phyloP scores from a whole-genome alignment of 2,329 filamentous ascomycete species.

The Rhytidhysteron rufulum region DNA sequence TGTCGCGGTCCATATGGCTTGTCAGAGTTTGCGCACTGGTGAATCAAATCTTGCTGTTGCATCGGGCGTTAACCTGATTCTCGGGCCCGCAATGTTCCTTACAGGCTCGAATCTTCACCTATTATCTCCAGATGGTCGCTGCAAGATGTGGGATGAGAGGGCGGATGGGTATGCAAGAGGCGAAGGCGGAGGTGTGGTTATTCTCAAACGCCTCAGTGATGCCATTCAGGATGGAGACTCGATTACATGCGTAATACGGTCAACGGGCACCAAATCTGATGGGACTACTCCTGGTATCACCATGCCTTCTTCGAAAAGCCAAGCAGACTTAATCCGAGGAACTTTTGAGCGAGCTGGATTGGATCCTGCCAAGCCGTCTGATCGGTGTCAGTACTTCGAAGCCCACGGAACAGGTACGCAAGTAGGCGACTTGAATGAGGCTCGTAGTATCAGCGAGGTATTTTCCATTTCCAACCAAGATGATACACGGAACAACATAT shows the following conservation, averaged over 20 bases:
- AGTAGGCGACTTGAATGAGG: conserved; percentile 24
- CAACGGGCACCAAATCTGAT: conserved; percentile 40
- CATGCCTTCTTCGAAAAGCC: conserved; percentile 51
- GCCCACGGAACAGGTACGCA: conserved; percentile 54
- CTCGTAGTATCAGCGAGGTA: not conserved
- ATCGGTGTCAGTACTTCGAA: conserved; percentile 10
- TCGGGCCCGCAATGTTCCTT: not conserved
- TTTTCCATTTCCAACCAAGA: conserved; percentile 5
- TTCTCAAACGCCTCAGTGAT: conserved; percentile 54
- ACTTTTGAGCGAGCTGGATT: conserved; percentile 32
- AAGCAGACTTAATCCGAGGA: conserved; percentile 29
- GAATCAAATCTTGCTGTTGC: conserved; percentile 21
- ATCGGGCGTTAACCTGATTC: conserved; percentile 12
- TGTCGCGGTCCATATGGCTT: conserved; percentile 20
- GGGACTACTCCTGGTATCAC: conserved; percentile 50
- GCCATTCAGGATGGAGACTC: conserved; percentile 54
- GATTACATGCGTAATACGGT: conserved; percentile 37
- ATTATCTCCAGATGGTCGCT: conserved; percentile 22
- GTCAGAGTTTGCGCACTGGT: conserved; percentile 18
- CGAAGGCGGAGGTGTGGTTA: conserved; percentile 54
- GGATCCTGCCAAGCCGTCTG: conserved; percentile 2
- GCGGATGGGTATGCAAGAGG: conserved; percentile 56
- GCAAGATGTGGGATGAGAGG: not conserved
- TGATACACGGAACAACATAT: conserved; percentile 21
- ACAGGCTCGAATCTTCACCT: conserved; percentile 14